Evolutionary conservation across 169 alveolate genomes (phyloP).

Genomic region (Plasmodium cynomolgi): DNA sequence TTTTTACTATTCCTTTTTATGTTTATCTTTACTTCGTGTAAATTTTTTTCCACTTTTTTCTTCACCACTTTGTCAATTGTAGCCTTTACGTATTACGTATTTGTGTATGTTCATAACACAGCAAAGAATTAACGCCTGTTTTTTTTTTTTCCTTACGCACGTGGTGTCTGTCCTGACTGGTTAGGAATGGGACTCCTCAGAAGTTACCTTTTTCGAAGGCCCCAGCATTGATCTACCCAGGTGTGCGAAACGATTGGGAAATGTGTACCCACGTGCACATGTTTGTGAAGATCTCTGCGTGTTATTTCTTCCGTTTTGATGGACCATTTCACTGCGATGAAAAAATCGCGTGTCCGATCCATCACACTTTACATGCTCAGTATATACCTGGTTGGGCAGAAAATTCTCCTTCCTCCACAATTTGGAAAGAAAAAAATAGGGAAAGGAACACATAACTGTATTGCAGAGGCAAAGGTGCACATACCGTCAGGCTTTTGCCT

Average conservation of each 20-base stretch:
- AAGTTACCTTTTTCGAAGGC: not conserved
- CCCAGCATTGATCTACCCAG: not conserved
- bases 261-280: not conserved
- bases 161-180: not conserved
- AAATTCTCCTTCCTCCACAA: not conserved
- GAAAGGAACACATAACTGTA: not conserved
- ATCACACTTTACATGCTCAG: not conserved
- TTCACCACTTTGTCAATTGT: constrained; percentile 18
- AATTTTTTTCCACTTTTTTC: not conserved
- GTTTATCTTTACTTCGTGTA: constrained; percentile 25
- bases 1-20: constrained; percentile 7
- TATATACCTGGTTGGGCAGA: not conserved
- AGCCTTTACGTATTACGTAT: constrained; percentile 1
- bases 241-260: not conserved
- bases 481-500: not conserved
- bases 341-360: not conserved
- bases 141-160: not conserved
- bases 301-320: not conserved
- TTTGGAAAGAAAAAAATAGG: not conserved
- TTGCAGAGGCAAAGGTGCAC: not conserved
- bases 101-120: not conserved
- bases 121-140: not conserved
- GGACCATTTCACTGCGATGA: not conserved
- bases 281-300: not conserved
- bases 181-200: not conserved